phyloP scores from a whole-genome alignment of 257 asterid species.

The Echites panduratus region DNA sequence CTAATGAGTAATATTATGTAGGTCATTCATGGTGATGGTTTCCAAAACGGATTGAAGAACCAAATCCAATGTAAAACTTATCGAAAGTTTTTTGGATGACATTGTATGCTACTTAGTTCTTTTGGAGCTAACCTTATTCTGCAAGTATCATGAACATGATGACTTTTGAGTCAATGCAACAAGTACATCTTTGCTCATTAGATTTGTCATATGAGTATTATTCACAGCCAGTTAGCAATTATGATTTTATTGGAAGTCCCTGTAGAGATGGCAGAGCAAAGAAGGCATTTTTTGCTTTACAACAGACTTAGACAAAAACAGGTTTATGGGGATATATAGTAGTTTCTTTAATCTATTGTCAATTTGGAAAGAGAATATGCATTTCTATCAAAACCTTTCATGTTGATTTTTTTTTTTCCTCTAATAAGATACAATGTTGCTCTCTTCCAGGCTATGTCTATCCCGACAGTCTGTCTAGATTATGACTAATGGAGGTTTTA shows the following conservation, averaged over 20 bases:
- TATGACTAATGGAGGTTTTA: background rate
- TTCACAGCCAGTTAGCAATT: background rate
- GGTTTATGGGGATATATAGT: background rate
- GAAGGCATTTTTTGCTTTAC: background rate
- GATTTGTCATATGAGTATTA: background rate
- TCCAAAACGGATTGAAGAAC: background rate
- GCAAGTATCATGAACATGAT: background rate
- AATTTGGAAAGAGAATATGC: background rate
- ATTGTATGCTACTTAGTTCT: background rate
- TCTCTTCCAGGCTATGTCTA: background rate
- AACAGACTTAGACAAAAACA: background rate
- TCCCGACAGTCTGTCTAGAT: background rate
- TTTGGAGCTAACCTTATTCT: background rate
- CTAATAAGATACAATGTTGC: background rate
- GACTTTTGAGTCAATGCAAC: background rate
- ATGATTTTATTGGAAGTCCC: background rate
- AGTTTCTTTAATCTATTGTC: background rate
- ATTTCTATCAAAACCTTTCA: background rate
- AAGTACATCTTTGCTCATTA: background rate
- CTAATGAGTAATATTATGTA: background rate
- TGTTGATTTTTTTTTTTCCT: background rate
- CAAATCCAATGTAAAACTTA: background rate
- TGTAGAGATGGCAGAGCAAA: background rate
- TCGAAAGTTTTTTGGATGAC: background rate
- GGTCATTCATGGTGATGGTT: background rate